Conservation (phyloP, 306 rosid genomes). For the Lablab purpureus region DNA sequence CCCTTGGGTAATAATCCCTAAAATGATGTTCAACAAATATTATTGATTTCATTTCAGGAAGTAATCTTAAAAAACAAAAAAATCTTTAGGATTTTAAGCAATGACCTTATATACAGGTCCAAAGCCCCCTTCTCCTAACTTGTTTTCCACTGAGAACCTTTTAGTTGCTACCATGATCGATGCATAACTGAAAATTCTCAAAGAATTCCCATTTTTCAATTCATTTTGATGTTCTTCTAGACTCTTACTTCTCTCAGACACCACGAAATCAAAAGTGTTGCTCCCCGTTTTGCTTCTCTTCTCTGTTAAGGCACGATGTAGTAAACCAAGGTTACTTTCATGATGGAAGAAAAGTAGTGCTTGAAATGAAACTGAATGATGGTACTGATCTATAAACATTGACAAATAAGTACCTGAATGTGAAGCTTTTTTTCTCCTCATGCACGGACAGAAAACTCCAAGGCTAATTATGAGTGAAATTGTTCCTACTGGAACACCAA, state of each 20-base stretch:
- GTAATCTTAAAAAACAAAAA: not conserved
- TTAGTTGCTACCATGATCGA: not conserved
- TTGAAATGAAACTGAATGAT: not conserved
- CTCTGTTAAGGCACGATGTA: not conserved
- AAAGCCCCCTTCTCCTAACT: conserved; percentile 22
- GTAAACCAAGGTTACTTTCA: not conserved
- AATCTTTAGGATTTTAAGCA: not conserved
- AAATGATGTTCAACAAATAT: not conserved
- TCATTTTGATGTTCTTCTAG: not conserved
- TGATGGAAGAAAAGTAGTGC: not conserved
- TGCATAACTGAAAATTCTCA: not conserved
- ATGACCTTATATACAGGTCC: conserved; percentile 48
- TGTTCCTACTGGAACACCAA: not conserved
- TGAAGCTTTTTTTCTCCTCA: conserved; percentile 16
- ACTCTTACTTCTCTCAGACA: not conserved
- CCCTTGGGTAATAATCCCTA: not conserved
- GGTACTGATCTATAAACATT: not conserved
- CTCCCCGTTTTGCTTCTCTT: not conserved
- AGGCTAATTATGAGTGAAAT: not conserved
- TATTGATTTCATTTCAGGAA: not conserved
- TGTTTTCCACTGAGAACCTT: not conserved
- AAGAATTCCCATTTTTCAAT: not conserved
- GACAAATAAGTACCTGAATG: conserved; percentile 27
- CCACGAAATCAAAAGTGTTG: not conserved
- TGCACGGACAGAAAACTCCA: not conserved